phyloP scores from a whole-genome alignment of 129 eudicot species.

The Ambrosia artemisiifolia region DNA sequence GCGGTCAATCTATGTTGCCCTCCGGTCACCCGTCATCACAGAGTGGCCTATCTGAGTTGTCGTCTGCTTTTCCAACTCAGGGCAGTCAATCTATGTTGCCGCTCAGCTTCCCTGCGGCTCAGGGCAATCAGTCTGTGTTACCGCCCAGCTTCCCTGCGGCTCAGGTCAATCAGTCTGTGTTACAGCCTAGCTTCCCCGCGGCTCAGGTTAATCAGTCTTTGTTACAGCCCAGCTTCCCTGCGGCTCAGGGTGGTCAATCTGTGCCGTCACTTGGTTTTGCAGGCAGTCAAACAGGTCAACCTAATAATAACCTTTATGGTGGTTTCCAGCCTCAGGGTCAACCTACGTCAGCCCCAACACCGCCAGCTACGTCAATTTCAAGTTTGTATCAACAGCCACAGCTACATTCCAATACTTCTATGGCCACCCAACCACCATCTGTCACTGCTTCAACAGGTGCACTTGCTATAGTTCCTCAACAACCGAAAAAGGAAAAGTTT shows the following conservation, averaged over 20 bases:
- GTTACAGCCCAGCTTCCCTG: background rate
- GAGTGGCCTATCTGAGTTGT: background rate
- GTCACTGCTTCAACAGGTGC: constrained; percentile 37
- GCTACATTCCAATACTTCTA: background rate
- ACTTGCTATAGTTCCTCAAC: no score
- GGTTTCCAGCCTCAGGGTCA: constrained; percentile 42
- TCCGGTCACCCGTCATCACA: background rate
- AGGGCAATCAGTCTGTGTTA: background rate
- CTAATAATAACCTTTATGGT: constrained; percentile 39
- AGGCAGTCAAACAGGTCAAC: constrained; percentile 15
- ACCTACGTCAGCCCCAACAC: constrained; percentile 24
- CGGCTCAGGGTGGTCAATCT: constrained; percentile 17
- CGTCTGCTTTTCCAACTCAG: constrained; percentile 12
- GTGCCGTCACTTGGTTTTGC: constrained; percentile 4
- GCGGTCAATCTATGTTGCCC: background rate
- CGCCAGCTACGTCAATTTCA: constrained; percentile 26
- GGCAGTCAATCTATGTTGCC: background rate
- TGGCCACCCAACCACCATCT: constrained; percentile 24
- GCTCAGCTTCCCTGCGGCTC: background rate
- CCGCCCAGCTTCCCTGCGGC: background rate
- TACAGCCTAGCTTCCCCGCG: background rate
- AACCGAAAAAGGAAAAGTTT: no score
- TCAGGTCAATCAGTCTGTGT: background rate
- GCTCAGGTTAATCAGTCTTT: background rate
- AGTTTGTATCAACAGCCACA: background rate